phyloP scores from a whole-genome alignment of 2,329 filamentous ascomycete species.

The Hawksworthiomyces lignivorus region DNA sequence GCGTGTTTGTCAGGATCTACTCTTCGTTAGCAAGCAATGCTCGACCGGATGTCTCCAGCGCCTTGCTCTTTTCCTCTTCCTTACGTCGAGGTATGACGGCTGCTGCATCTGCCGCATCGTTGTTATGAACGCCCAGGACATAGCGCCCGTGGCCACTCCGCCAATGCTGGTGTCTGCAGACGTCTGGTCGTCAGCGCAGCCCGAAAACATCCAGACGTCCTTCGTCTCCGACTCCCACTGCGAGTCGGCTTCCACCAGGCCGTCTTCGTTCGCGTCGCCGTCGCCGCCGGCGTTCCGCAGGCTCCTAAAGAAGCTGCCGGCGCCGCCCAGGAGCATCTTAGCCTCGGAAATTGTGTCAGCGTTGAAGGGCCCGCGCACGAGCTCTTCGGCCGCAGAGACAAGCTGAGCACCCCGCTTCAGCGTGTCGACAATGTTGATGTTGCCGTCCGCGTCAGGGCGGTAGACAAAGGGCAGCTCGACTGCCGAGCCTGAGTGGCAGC shows the following conservation, averaged over 20 bases:
- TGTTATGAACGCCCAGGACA: conserved; percentile 30
- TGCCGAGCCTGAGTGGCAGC: conserved; percentile 53
- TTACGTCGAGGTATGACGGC: conserved; percentile 25
- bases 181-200: conserved; percentile 31
- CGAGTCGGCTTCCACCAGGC: conserved; percentile 34
- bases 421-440: conserved; percentile 48
- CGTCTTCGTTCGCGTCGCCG: conserved; percentile 27
- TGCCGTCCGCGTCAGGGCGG: conserved; percentile 47
- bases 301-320: conserved; percentile 45
- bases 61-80: background rate
- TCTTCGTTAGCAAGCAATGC: background rate
- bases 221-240: conserved; percentile 31
- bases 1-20: conserved; percentile 19
- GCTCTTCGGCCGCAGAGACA: conserved; percentile 37
- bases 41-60: background rate
- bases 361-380: conserved; percentile 36
- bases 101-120: conserved; percentile 23
- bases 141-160: conserved; percentile 28
- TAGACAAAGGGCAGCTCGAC: conserved; percentile 53
- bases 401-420: conserved; percentile 42
- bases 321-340: conserved; percentile 42
- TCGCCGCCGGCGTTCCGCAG: conserved; percentile 36
- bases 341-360: conserved; percentile 40
- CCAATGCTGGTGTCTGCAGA: conserved; percentile 30
- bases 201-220: conserved; percentile 35